phyloP scores from a whole-genome alignment of 768 basidiomycete genomes.

The Kwoniella mangroviensis region DNA sequence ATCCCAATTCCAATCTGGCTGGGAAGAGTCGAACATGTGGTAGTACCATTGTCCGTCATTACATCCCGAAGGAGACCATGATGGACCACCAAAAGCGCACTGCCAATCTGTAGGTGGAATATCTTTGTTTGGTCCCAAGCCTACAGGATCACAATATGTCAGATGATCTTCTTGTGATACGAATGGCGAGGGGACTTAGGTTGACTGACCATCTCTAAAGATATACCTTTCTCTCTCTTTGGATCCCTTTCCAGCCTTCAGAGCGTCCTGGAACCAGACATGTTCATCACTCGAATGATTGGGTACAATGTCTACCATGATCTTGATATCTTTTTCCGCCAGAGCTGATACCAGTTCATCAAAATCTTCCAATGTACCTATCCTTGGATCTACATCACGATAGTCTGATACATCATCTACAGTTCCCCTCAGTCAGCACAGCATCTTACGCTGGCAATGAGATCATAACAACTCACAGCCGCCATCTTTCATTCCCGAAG shows the following conservation, averaged over 20 bases:
- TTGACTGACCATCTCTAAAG: constrained; percentile 46
- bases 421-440: neutral
- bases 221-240: constrained; percentile 40
- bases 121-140: constrained; percentile 37
- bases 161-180: neutral
- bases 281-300: constrained; percentile 51
- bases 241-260: constrained; percentile 39
- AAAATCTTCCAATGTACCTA: constrained; percentile 50
- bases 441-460: neutral
- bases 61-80: constrained; percentile 41
- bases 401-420: constrained; percentile 52
- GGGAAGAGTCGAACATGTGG: constrained; percentile 46
- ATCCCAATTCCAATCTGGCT: constrained; percentile 52
- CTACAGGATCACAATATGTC: constrained; percentile 8
- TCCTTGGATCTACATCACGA: constrained; percentile 44
- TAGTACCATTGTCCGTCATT: constrained; percentile 48
- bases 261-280: constrained; percentile 50
- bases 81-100: constrained; percentile 43
- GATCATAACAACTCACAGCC: no score
- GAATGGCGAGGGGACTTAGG: neutral
- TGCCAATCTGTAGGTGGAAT: constrained; percentile 48
- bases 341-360: constrained; percentile 43
- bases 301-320: constrained; percentile 52
- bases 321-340: constrained; percentile 39
- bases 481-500: constrained; percentile 50